A percentile compares a stretch with the other conserved stretches of the same genome.
These are phyloP conservation scores for Quercus cerris DNA, from an alignment of 306 rosid genomes.

Conservation along the genomic window DNA sequence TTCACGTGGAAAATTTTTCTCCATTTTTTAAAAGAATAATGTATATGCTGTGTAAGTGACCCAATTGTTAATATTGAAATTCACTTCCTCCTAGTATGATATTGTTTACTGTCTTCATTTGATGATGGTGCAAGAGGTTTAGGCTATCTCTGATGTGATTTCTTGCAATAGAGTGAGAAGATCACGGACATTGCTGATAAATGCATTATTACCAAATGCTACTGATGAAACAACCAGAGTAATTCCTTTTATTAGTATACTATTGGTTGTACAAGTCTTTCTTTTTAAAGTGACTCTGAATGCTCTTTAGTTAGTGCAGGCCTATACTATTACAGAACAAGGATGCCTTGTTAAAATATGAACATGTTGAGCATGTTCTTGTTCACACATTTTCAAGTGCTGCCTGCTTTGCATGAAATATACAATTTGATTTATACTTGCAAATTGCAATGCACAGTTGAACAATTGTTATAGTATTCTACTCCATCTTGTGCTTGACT, in stretches of 20 bases:
- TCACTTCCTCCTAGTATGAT: not conserved
- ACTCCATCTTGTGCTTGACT: not conserved
- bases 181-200: too few relatives aligned
- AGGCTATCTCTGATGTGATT: not conserved
- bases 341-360: not conserved
- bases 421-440: not conserved
- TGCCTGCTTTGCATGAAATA: not conserved
- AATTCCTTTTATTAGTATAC: not conserved
- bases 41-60: not conserved
- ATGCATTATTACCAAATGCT: not conserved
- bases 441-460: not conserved
- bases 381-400: not conserved
- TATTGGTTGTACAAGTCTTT: not conserved
- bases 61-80: not conserved
- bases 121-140: not conserved
- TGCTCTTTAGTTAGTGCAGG: not conserved
- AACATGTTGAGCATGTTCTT: not conserved
- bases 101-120: not conserved
- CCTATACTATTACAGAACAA: not conserved
- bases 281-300: not conserved
- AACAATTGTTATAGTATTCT: not conserved
- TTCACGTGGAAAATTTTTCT: constrained; percentile 10
- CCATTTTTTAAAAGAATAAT: not conserved
- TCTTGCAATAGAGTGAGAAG: not conserved
- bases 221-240: not conserved